Base-by-base conservation (phyloP, 2,329 filamentous ascomycete genomes). In the Pseudocercospora fijiensis region DNA sequence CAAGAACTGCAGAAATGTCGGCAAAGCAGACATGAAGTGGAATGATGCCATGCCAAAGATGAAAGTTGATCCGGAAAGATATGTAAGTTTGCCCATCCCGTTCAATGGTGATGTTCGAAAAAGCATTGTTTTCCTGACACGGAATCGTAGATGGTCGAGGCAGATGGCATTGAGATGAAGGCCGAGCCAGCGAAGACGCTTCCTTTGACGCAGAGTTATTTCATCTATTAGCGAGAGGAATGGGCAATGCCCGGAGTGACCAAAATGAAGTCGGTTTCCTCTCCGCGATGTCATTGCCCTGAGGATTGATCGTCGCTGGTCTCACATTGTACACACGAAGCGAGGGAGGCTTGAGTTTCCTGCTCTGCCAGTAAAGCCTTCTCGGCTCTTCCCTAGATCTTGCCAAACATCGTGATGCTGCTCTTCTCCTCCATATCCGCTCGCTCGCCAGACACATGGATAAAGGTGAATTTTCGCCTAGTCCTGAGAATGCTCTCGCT, bases 51-150 rank as follows among this genome's bases (percentile, higher is more conserved):
- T 87, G 86, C 94, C 94, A 13, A 86, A 84, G 79, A 97, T 98
- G 91, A 87, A 82, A 72, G 93, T 98, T 65, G 93, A 98, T 76
- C 90, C 94, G 4, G 94, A 98, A 83, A 88, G 85, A 73, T 98
- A 97, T 80, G 80, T 83, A 70, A 79, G 82, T 80, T 27, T 57
- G 22, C 16, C 28, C 16, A 18, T 43, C 43, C 26, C n/a, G 9
- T 37, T 7, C 22, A 5, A 18, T 28, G 10, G 2, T 11, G 62
- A n/a, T 37, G 33, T n/a, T 8, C 18, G 56, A 58, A 57, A 55
- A 62, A 27, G 51, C 16, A n/a, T 33, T 30, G 58, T 16, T 28
- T 58, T 67, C 52, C 66, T 73, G 58, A 72, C 65, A 27, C 51
- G 27, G 45, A 27, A 11, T 37, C 60, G 58, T 66, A 85, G 80